Base-by-base conservation (phyloP, 83 land plant species). In the Picea abies region DNA sequence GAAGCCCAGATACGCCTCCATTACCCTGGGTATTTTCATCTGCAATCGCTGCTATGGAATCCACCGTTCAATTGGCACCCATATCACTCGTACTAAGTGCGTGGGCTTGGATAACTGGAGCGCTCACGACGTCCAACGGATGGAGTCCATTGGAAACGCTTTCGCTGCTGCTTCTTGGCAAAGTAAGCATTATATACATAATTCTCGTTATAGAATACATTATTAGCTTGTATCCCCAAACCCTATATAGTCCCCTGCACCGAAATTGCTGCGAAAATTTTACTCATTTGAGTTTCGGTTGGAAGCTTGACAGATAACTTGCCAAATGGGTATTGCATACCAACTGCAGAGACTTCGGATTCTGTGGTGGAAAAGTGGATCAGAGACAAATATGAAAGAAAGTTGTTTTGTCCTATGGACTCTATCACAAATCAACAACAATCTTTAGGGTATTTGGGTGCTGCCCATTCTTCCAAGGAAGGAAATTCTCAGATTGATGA, bases 31-130 rank as follows among this genome's bases (percentile, higher is more conserved):
- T 6, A 76, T 84, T 44, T 86, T 84, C 77, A 79, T 86, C 25
- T 86, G 88, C 83, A 86, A 86, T 75, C 88, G 88, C 41, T 86
- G 88, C 80, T 86, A 86, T 39, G 88, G 88, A 19, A 84, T 86
- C 32, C 88, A 86, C 68, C 88, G 88, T 44, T 76, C 70, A 5
- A 64, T 86, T 22, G 88, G 88, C 1, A 78, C 87, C 2, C 88
- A 86, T 61, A 71, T 86, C 35, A 86, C 88, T 29, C 87, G 88
- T 79, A 86, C 87, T 20, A 86, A 86, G 79, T 84, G 82, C 26
- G 83, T 86, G 25, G 88, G 83, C 17, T 63, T 86, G 37, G 88
- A 86, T 47, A 64, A 63, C 11, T 86, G 88, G 88, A 80, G 64
- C 83, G 5, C 63, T 5, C 77, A 84, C 0, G 88, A 86, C 41